Evolutionary conservation across 495 filamentous ascomycete species (phyloP).

Genomic region (Aspergillus ellipticus): DNA sequence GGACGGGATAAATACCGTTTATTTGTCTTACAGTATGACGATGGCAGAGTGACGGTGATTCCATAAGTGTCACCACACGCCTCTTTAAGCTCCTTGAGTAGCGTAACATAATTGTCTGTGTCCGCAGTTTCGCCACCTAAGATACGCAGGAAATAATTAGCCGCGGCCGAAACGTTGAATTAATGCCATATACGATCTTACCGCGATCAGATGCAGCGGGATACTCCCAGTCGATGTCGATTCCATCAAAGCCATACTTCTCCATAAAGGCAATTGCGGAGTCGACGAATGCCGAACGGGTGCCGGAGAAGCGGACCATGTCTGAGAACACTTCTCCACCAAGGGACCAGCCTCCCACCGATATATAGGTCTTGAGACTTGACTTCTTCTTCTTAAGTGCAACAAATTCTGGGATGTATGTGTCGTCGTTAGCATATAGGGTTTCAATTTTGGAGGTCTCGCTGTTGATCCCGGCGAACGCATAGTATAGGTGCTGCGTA

Average conservation of each 20-base stretch:
- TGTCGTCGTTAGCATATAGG: slow-evolving; percentile 11
- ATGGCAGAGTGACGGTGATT: slow-evolving; percentile 33
- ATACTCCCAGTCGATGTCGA: slow-evolving; percentile 59
- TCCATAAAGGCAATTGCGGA: slow-evolving; percentile 40
- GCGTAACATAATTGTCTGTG: slow-evolving; percentile 33
- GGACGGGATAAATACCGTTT: slow-evolving; percentile 20
- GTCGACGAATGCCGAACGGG: slow-evolving; percentile 42
- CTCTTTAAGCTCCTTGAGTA: slow-evolving; percentile 43
- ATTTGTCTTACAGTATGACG: slow-evolving; percentile 16
- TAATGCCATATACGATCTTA: too few relatives aligned
- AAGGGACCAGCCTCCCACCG: slow-evolving; percentile 45
- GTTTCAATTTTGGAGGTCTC: slow-evolving; percentile 27
- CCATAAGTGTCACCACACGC: slow-evolving; percentile 27
- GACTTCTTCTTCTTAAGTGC: slow-evolving; percentile 22
- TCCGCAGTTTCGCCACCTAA: slow-evolving; percentile 36
- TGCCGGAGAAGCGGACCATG: slow-evolving; percentile 22
- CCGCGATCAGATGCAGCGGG: slow-evolving; percentile 36
- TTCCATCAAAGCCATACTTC: slow-evolving; percentile 48
- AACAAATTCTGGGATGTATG: slow-evolving; percentile 30
- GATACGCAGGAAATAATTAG: too few relatives aligned
- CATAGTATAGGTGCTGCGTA: slow-evolving; percentile 45
- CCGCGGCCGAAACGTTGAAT: too few relatives aligned
- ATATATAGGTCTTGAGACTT: slow-evolving; percentile 34
- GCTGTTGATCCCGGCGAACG: slow-evolving; percentile 42
- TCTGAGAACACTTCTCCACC: slow-evolving; percentile 30